phyloP scores from a whole-genome alignment of 2,329 filamentous ascomycete species.

The Fusarium compactum region DNA sequence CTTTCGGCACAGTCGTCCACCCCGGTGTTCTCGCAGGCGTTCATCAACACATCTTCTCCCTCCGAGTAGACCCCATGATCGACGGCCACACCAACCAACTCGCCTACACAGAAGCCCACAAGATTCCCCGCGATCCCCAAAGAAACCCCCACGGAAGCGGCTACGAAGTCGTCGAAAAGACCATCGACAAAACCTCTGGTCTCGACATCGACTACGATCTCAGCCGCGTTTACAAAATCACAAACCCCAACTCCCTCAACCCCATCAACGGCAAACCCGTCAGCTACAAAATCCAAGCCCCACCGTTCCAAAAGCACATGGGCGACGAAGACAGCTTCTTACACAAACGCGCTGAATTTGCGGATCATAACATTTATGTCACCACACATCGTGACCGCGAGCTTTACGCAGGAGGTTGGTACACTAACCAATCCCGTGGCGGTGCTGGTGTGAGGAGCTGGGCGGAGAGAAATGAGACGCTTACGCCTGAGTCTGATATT shows the following conservation, averaged over 20 bases:
- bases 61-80: conserved; percentile 73
- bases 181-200: conserved; percentile 54
- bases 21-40: conserved; percentile 74
- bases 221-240: conserved; percentile 64
- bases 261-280: conserved; percentile 56
- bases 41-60: conserved; percentile 77
- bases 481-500: conserved; percentile 80
- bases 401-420: conserved; percentile 64
- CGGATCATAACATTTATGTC: conserved; percentile 62
- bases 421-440: conserved; percentile 61
- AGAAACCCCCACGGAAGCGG: conserved; percentile 72
- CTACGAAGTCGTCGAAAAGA: conserved; percentile 65
- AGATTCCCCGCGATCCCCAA: conserved; percentile 57
- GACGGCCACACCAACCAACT: conserved; percentile 66
- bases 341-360: conserved; percentile 59
- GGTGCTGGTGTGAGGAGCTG: conserved; percentile 52
- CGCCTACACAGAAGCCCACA: conserved; percentile 55
- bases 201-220: conserved; percentile 61
- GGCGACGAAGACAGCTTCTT: conserved; percentile 59
- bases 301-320: conserved; percentile 61
- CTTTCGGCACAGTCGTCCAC: conserved; percentile 71
- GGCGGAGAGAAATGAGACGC: conserved; percentile 51
- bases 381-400: conserved; percentile 63
- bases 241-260: conserved; percentile 55
- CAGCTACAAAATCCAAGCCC: conserved; percentile 63